Evolutionary conservation across 495 filamentous ascomycete genomes (phyloP), one percentile per base, ranked within the genome.

Genomic region (Trichoderma virens): DNA sequence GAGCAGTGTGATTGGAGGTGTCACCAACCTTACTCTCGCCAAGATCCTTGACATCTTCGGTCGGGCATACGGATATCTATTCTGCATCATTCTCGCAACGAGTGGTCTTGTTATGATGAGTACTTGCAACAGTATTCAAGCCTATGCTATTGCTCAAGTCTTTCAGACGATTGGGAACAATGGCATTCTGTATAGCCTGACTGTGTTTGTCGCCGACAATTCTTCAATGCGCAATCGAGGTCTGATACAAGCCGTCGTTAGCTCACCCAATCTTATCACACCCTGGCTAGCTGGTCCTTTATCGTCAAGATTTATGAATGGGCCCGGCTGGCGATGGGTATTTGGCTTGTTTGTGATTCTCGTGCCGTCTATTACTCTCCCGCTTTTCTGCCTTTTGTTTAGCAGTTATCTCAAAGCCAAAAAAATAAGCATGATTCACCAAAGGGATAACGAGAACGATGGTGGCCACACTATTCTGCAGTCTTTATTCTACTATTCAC

Each of bases 21-120:
- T 88, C n/a, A 71, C 79, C 56, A 86, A 84, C 62, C 75, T 89
- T 28, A 80, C 86, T 0, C 71, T 88, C n/a, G 86, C 85, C 47
- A 88, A 89, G 71, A 74, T 89, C 60, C 72, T 89, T 66, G 85
- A 90, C 68, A 73, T 86, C 27, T 89, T 83, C 79, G 87, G 86
- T 63, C 79, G 79, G 69, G 83, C 70, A 64, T 81, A 67, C 69
- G 80, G 76, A 35, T 79, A 76, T 56, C 67, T 70, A 23, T 62
- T 73, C 34, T 73, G 72, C 68, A 67, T 79, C 18, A 65, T 67
- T 30, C 76, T 78, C 60, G 71, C 78, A 25, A 74, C 72, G 13
- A 34, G 79, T 3, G 81, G 80, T 18, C 72, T 84, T 20, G 66
- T 78, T 34, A 74, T 82, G 67, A 82, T 81, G 80, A 81, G 80